Evolutionary conservation across 1,139 yeast species (phyloP).

Genomic region (Yamadazyma pseudoaaseri): DNA sequence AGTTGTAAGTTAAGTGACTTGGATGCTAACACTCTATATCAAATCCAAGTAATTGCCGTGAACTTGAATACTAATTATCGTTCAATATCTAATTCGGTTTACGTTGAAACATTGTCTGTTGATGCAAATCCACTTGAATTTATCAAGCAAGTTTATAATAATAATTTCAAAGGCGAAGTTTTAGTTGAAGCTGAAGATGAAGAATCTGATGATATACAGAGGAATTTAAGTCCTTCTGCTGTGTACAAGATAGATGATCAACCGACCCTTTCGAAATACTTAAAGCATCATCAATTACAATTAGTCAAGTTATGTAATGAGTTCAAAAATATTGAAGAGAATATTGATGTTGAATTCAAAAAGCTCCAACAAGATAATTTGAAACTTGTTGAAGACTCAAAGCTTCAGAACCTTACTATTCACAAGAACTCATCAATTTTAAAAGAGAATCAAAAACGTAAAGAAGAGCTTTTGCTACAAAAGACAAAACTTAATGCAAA

Average conservation of each 20-base stretch:
- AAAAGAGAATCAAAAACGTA: conserved; percentile 17
- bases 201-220: conserved; percentile 2
- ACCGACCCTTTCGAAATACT: conserved; percentile 3
- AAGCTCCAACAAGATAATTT: conserved; percentile 27
- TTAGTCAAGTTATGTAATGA: conserved; percentile 17
- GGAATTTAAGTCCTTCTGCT: conserved; percentile 3
- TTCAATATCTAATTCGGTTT: conserved; percentile 35
- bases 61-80: conserved; percentile 37
- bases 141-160: conserved; percentile 5
- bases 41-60: conserved; percentile 39
- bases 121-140: conserved; percentile 2
- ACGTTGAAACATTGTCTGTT: conserved; percentile 11
- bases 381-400: conserved; percentile 29
- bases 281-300: conserved; percentile 9
- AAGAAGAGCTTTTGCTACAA: conserved; percentile 25
- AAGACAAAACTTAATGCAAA: conserved; percentile 34
- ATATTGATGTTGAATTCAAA: conserved; percentile 23
- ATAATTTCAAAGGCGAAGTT: neutral
- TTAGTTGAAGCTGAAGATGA: neutral
- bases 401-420: conserved; percentile 20
- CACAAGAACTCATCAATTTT: conserved; percentile 8
- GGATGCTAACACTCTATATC: conserved; percentile 28
- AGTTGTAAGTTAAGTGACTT: conserved; percentile 40
- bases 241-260: conserved; percentile 7
- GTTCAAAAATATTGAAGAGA: conserved; percentile 20